A percentile compares a stretch with the other conserved stretches of the same genome.
phyloP scores from a whole-genome alignment of 1,284 basidiomycete species.

The Inonotus obliquus region DNA sequence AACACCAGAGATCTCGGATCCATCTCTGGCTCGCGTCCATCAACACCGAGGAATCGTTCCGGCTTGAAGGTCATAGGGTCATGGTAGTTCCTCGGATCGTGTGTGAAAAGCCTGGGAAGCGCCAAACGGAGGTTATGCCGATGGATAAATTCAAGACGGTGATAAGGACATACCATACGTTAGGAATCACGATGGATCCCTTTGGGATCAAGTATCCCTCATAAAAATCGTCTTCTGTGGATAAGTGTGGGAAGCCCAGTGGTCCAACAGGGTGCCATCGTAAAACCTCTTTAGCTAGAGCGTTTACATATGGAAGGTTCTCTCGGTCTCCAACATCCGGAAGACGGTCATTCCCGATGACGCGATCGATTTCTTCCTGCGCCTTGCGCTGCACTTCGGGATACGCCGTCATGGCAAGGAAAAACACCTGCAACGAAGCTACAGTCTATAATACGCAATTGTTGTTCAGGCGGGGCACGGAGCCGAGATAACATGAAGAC shows the following conservation, averaged over 20 bases:
- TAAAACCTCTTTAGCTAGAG: conserved; percentile 38
- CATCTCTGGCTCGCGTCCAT: conserved; percentile 14
- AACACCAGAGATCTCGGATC: conserved; percentile 12
- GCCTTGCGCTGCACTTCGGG: conserved; percentile 37
- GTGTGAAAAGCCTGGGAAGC: conserved; percentile 3
- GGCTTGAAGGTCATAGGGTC: conserved; percentile 22
- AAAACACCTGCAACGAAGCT: conserved; percentile 24
- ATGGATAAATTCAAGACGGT: not conserved
- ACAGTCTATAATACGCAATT: not conserved
- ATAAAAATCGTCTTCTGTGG: conserved; percentile 17
- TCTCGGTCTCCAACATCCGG: conserved; percentile 37
- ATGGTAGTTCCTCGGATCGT: conserved; percentile 19
- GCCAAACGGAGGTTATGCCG: not conserved
- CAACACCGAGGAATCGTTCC: conserved; percentile 18
- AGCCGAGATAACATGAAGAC: not conserved
- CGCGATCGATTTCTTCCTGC: conserved; percentile 37
- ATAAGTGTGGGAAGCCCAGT: conserved; percentile 19
- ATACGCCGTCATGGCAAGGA: conserved; percentile 35
- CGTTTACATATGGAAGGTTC: conserved; percentile 36
- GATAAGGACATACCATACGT: conserved; percentile 11
- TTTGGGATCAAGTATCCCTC: conserved; percentile 20
- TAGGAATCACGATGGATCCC: conserved; percentile 17
- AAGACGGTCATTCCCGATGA: conserved; percentile 35
- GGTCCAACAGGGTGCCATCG: conserved; percentile 33
- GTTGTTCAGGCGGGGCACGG: not conserved